Conservation (phyloP, 2,329 filamentous ascomycete genomes). For the Colletotrichum sp. region DNA sequence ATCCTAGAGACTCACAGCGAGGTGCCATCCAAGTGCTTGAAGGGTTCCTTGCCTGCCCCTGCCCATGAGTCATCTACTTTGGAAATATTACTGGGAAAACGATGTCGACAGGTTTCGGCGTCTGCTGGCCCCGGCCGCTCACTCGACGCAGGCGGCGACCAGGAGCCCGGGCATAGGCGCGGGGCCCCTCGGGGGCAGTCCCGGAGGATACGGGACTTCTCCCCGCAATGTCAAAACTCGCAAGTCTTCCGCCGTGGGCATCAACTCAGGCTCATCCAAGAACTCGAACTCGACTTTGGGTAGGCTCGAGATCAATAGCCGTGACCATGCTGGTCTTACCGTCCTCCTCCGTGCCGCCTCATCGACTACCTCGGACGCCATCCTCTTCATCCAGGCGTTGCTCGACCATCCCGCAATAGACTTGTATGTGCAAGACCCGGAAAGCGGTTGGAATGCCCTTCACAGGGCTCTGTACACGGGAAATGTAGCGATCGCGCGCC, state of each 20-base stretch:
- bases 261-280: slow-evolving; percentile 47
- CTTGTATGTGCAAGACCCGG: slow-evolving; percentile 83
- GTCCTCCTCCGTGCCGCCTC: slow-evolving; percentile 85
- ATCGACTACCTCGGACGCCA: slow-evolving; percentile 71
- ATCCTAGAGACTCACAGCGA: slow-evolving; percentile 87
- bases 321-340: slow-evolving; percentile 82
- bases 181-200: slow-evolving; percentile 40
- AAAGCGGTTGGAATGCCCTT: slow-evolving; percentile 95
- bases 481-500: slow-evolving; percentile 83
- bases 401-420: slow-evolving; percentile 85
- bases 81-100: slow-evolving; percentile 97
- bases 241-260: slow-evolving; percentile 56
- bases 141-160: slow-evolving; percentile 57
- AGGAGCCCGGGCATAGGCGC: slow-evolving; percentile 56
- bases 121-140: slow-evolving; percentile 77
- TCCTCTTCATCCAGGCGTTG: slow-evolving; percentile 78
- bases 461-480: slow-evolving; percentile 91
- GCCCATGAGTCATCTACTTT: slow-evolving; percentile 95
- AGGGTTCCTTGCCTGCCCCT: slow-evolving; percentile 38
- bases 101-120: slow-evolving; percentile 95
- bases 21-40: slow-evolving; percentile 69
- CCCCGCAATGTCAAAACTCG: slow-evolving; percentile 57
- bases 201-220: slow-evolving; percentile 50
- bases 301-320: slow-evolving; percentile 80
- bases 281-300: slow-evolving; percentile 47